phyloP scores from a whole-genome alignment of 345 rosid genomes.

The Lepidium africanum region DNA sequence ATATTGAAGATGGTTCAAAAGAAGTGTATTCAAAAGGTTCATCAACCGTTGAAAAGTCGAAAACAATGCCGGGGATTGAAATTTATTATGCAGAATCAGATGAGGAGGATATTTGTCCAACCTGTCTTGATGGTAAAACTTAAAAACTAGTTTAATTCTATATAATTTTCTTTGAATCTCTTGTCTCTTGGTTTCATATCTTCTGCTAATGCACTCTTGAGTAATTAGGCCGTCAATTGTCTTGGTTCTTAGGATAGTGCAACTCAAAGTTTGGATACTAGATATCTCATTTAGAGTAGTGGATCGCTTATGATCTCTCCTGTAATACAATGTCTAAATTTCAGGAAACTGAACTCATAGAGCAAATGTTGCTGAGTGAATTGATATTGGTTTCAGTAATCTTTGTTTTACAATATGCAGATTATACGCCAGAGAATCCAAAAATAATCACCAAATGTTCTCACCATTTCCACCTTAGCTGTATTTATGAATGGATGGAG shows the following conservation, averaged over 20 bases:
- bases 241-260: neutral
- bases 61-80: slow-evolving; percentile 40
- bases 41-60: slow-evolving; percentile 35
- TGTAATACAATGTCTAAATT: neutral
- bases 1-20: slow-evolving; percentile 54
- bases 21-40: slow-evolving; percentile 48
- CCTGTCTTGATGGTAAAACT: slow-evolving; percentile 88
- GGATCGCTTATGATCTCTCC: neutral
- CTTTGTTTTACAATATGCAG: slow-evolving; percentile 35
- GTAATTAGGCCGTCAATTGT: neutral
- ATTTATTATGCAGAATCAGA: slow-evolving; percentile 50
- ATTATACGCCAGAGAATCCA: slow-evolving; percentile 88
- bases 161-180: neutral
- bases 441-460: slow-evolving; percentile 83
- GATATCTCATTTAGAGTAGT: neutral
- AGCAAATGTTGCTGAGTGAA: neutral
- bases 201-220: neutral
- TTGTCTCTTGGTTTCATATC: neutral
- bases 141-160: neutral
- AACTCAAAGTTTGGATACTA: neutral
- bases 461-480: slow-evolving; percentile 98
- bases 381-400: neutral
- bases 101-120: slow-evolving; percentile 91
- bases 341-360: neutral
- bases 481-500: slow-evolving; percentile 99